These are phyloP conservation scores for Micractinium conductrix DNA, from an alignment of 139 green algal species.

Conservation along the genomic window DNA sequence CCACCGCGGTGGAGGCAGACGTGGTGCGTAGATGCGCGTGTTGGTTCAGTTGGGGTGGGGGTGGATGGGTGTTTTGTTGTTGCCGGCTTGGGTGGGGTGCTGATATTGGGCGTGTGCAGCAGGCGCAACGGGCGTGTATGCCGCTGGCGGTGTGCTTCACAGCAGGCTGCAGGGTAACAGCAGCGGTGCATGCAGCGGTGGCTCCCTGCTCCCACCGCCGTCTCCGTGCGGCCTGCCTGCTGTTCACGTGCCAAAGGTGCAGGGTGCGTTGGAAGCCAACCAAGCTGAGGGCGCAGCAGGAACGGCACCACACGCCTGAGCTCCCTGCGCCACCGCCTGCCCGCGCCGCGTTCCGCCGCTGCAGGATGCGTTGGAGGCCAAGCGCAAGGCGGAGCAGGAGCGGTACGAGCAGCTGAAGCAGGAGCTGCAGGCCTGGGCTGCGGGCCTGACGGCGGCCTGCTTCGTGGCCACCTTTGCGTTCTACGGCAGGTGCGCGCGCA, in stretches of 20 bases:
- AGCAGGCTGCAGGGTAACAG: too few species aligned
- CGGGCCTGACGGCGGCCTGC: conserved; percentile 51
- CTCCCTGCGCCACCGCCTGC: too few species aligned
- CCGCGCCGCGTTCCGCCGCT: not conserved
- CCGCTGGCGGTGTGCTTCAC: too few species aligned
- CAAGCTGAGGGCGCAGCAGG: too few species aligned
- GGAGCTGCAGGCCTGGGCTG: conserved; percentile 71
- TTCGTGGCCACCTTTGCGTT: conserved; percentile 54
- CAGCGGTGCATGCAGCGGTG: too few species aligned
- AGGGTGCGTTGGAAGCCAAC: too few species aligned
- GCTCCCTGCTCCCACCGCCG: too few species aligned
- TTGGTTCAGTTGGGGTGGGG: not conserved
- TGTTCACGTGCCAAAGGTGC: too few species aligned
- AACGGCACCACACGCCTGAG: too few species aligned
- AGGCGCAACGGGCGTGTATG: too few species aligned
- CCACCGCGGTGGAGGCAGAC: conserved; percentile 22
- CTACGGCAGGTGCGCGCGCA: conserved; percentile 51
- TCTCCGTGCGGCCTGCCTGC: too few species aligned
- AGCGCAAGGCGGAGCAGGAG: conserved; percentile 36
- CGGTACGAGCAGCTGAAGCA: conserved; percentile 75
- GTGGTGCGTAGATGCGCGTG: not conserved
- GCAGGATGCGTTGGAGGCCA: conserved; percentile 39
- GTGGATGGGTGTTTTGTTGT: not conserved
- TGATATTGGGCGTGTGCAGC: too few species aligned
- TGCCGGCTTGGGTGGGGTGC: not conserved